Evolutionary conservation across 192 early-diverging fungal genomes (phyloP).

Genomic region (Coemansia erecta): DNA sequence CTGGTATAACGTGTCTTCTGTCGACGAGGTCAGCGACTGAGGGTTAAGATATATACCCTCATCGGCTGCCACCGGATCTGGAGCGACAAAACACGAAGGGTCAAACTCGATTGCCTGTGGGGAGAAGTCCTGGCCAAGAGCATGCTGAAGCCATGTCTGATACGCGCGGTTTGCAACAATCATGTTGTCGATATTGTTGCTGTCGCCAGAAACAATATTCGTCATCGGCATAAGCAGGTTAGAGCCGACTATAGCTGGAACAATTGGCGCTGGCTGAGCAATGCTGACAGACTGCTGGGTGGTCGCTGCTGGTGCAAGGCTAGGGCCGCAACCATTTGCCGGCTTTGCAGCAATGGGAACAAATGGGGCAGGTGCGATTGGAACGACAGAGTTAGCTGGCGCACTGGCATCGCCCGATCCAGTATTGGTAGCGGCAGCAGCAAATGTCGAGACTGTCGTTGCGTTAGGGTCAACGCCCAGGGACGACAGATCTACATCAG

Average conservation of each 20-base stretch:
- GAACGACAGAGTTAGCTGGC: neutral
- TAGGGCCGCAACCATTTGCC: neutral
- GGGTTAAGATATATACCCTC: slow-evolving; percentile 15
- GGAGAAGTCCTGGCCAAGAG: slow-evolving; percentile 30
- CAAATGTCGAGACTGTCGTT: neutral
- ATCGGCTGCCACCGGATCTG: slow-evolving; percentile 18
- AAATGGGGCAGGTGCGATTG: neutral
- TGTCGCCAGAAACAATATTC: neutral
- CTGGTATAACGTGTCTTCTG: slow-evolving; percentile 1
- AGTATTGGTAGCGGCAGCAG: neutral
- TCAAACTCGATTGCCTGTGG: slow-evolving; percentile 39
- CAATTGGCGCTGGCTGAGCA: neutral
- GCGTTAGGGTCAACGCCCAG: neutral
- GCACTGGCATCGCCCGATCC: neutral
- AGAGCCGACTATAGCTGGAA: neutral
- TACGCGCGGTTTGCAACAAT: slow-evolving; percentile 15
- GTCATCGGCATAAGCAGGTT: slow-evolving; percentile 1
- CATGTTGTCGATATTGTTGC: slow-evolving; percentile 8
- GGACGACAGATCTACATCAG: neutral
- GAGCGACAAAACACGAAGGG: slow-evolving; percentile 27
- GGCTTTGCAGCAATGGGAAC: neutral
- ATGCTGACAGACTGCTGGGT: slow-evolving; percentile 1
- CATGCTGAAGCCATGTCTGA: slow-evolving; percentile 16
- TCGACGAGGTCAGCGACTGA: slow-evolving; percentile 3
- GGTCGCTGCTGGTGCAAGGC: neutral